Evolutionary conservation across 148 eudicot genomes (phyloP).

Genomic region (Oxyria digyna): DNA sequence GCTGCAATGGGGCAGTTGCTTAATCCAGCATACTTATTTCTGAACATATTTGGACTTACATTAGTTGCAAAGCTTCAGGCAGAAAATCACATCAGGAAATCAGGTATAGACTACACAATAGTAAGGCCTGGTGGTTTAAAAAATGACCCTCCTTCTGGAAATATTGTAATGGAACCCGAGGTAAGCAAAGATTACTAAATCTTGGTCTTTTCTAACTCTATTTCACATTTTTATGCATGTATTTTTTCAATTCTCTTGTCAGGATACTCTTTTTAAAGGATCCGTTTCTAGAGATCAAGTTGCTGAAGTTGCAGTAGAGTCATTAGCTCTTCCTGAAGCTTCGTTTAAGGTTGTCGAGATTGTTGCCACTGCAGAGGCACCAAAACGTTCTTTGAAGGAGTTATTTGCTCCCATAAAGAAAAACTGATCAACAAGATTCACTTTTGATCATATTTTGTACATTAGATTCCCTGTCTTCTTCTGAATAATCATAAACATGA

Average conservation of each 20-base stretch:
- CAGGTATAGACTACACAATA: constrained; percentile 85
- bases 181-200: constrained; percentile 16
- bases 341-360: constrained; percentile 86
- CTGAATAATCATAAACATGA: background rate
- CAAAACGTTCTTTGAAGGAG: constrained; percentile 56
- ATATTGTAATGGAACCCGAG: constrained; percentile 87
- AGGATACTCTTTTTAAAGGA: constrained; percentile 77
- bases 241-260: background rate
- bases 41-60: constrained; percentile 72
- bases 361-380: constrained; percentile 73
- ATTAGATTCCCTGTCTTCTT: no score
- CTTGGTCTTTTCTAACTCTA: background rate
- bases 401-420: constrained; percentile 54
- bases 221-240: background rate
- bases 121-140: constrained; percentile 87
- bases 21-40: constrained; percentile 83
- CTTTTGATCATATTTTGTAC: background rate
- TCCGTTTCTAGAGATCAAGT: constrained; percentile 92
- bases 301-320: constrained; percentile 88
- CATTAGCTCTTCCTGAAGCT: constrained; percentile 62
- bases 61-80: constrained; percentile 93
- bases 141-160: constrained; percentile 88
- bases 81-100: constrained; percentile 61
- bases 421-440: constrained; percentile 17
- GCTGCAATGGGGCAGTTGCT: constrained; percentile 96